Evolutionary conservation across 2,329 filamentous ascomycete genomes (phyloP), one percentile per base, ranked within the genome.

Genomic region (Diaporthe aspalathi): DNA sequence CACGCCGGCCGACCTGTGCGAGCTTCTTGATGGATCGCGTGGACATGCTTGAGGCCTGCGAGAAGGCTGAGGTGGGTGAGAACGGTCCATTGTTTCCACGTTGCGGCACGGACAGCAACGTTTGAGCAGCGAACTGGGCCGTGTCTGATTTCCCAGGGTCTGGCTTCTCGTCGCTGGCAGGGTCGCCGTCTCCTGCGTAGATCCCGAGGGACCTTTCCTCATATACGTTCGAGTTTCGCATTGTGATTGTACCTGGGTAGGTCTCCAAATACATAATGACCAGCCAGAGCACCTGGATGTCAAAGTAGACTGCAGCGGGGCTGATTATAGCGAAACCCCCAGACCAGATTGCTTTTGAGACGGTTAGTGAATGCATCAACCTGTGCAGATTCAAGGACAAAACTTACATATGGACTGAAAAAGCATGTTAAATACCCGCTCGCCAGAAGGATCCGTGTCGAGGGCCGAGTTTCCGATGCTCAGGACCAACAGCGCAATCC

Each of bases 201-300:
- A 86, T 80, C 0, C 87, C 87, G 3, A 89, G 79, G 1, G 84
- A 86, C 3, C 85, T 81, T 73, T 90, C 87, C 78, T 90, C 87
- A 74, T 90, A 89, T 22, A 87, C 89, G 75, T 89, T 89, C 20
- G 86, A 88, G 73, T 86, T 85, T 16, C 87, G 82, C 70, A 86
- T 80, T 0, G 81, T 82, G 56, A 86, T 83, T 50, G 81, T 81
- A 45, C 85, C 79, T 0, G 84, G 84, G 62, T 83, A 85, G 4
- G 79, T 81, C 3, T 83, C 83, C 43, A 86, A 82, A 75, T 86
- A 86, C 84, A 86, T 86, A 74, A 84, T 83, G 27, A 84, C 79
- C 1, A 85, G 75, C 72, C 83, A 85, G 5, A 81, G 78, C 8
- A 85, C 79, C 65, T 84, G 80, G 20, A 85, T 76, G 1, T 82